Percentiles rank a stretch among this genome's conserved stretches.
These are phyloP conservation scores for Boletus sp. DNA, from an alignment of 768 basidiomycete genomes.

Conservation along the genomic window DNA sequence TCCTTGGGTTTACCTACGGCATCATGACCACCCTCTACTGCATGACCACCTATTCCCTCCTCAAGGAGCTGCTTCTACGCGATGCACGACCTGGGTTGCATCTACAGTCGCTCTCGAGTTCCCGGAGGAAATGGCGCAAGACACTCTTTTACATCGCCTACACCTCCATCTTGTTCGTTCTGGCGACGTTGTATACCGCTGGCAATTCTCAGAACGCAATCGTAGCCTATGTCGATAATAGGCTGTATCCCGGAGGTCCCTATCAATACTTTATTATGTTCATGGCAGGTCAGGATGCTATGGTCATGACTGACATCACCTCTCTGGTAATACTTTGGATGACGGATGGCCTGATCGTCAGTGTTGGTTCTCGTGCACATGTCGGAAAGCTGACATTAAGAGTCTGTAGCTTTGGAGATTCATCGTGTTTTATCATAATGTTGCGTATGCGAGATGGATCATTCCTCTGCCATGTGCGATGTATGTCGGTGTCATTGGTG, in stretches of 20 bases:
- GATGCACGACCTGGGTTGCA: conserved; percentile 1
- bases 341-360: conserved; percentile 29
- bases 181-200: conserved; percentile 26
- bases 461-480: conserved; percentile 25
- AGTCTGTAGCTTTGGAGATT: conserved; percentile 22
- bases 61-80: conserved; percentile 18
- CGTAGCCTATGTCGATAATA: conserved; percentile 30
- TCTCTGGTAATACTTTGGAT: conserved; percentile 29
- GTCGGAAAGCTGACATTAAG: background rate
- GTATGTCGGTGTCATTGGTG: conserved; percentile 24
- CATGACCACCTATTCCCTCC: conserved; percentile 14
- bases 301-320: conserved; percentile 23
- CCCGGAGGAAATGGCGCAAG: conserved; percentile 10
- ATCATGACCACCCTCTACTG: conserved; percentile 21
- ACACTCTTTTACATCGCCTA: conserved; percentile 27
- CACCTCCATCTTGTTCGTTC: conserved; percentile 25
- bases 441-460: conserved; percentile 21
- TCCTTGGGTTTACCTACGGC: conserved; percentile 22
- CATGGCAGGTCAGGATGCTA: conserved; percentile 22
- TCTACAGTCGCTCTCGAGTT: conserved; percentile 1
- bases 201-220: conserved; percentile 29
- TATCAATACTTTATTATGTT: conserved; percentile 20
- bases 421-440: conserved; percentile 20
- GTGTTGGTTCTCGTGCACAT: background rate
- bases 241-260: conserved; percentile 27